Percentiles rank a stretch among this genome's conserved stretches.
Evolutionary conservation across 2,329 filamentous ascomycete species (phyloP).

Genomic region (Aspergillus sergii): DNA sequence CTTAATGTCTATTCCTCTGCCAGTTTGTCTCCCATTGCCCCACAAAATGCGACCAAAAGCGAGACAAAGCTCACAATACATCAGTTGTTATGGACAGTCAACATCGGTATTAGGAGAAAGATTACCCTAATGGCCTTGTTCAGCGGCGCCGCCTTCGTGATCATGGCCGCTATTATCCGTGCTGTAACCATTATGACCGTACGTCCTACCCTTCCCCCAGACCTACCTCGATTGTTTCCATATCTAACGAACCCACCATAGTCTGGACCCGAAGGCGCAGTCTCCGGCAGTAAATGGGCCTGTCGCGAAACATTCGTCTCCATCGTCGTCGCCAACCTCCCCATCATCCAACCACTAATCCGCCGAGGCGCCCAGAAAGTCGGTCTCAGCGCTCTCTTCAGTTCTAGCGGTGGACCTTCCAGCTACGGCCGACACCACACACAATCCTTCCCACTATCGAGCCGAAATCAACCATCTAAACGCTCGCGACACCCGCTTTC

Average conservation of each 20-base stretch:
- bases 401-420: conserved; percentile 20
- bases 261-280: conserved; percentile 37
- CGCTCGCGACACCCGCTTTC: conserved; percentile 6
- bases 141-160: conserved; percentile 57
- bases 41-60: not conserved
- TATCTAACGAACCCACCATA: conserved; percentile 5
- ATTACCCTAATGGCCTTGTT: conserved; percentile 55
- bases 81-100: conserved; percentile 56
- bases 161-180: conserved; percentile 55
- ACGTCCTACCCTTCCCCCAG: conserved; percentile 4
- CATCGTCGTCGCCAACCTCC: conserved; percentile 44
- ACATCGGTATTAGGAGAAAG: conserved; percentile 52
- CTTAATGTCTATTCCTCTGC: conserved; percentile 59
- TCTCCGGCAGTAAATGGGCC: conserved; percentile 44
- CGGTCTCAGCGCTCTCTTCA: conserved; percentile 31
- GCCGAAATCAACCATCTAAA: conserved; percentile 12
- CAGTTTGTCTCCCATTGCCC: conserved; percentile 35
- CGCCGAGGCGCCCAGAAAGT: conserved; percentile 27
- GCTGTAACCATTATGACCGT: conserved; percentile 51
- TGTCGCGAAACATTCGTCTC: conserved; percentile 47
- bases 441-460: conserved; percentile 24
- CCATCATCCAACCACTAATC: conserved; percentile 41
- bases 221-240: too few species aligned
- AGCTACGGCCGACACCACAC: conserved; percentile 13
- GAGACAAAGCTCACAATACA: conserved; percentile 13